Percentiles rank a stretch among this genome's conserved stretches.
Conservation (phyloP, 345 rosid species). For the Camelina hispida region DNA sequence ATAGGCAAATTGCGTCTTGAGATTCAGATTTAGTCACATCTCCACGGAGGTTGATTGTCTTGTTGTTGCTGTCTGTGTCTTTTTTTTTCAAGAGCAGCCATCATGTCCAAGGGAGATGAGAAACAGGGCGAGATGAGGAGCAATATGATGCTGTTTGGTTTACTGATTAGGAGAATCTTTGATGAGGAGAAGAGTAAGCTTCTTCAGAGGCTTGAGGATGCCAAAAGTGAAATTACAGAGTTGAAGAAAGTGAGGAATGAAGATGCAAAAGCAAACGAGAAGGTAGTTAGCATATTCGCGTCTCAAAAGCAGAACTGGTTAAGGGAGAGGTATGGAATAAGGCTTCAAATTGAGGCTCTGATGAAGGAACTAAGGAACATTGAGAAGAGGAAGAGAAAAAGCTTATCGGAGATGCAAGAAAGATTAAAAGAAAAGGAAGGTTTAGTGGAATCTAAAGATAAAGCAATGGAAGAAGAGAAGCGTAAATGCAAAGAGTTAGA, state of each 20-base stretch:
- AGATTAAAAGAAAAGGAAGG: constrained; percentile 64
- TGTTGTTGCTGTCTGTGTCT: constrained; percentile 57
- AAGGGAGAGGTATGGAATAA: constrained; percentile 62
- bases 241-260: constrained; percentile 67
- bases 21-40: constrained; percentile 38
- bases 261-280: constrained; percentile 95
- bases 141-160: constrained; percentile 70
- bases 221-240: constrained; percentile 64
- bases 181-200: constrained; percentile 53
- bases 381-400: constrained; percentile 57
- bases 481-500: constrained; percentile 59
- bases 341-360: constrained; percentile 67
- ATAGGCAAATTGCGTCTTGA: constrained; percentile 27
- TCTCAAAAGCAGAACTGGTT: constrained; percentile 91
- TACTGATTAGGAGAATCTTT: constrained; percentile 72
- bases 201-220: constrained; percentile 55
- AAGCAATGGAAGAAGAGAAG: constrained; percentile 58
- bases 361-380: constrained; percentile 56
- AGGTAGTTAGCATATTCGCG: constrained; percentile 82
- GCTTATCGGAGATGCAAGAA: constrained; percentile 52
- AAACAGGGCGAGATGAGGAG: constrained; percentile 59
- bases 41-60: constrained; percentile 46
- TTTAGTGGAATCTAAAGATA: constrained; percentile 61
- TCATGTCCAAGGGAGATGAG: constrained; percentile 49
- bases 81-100: constrained; percentile 51